Percentiles rank a stretch among this genome's conserved stretches.
phyloP scores from a whole-genome alignment of 345 rosid genomes.

The Aethionema arabicum region DNA sequence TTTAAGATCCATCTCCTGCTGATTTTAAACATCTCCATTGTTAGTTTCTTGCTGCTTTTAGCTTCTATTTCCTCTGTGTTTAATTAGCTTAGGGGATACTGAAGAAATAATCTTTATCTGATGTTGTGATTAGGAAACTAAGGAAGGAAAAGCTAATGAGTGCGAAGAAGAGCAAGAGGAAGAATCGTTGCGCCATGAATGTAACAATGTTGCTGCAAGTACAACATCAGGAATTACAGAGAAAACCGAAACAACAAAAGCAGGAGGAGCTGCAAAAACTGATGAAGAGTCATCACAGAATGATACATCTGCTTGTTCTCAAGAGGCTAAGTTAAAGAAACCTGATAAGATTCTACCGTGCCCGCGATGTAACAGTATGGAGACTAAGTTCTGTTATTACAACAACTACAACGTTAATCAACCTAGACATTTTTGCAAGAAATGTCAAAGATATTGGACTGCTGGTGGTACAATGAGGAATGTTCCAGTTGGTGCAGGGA shows the following conservation, averaged over 20 bases:
- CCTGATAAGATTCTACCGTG: conserved; percentile 85
- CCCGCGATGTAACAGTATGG: conserved; percentile 93
- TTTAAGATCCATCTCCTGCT: neutral
- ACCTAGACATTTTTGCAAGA: conserved; percentile 91
- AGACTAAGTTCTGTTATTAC: conserved; percentile 93
- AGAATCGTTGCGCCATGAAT: conserved; percentile 36
- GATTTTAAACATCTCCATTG: neutral
- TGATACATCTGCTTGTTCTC: conserved; percentile 40
- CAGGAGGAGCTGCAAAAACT: conserved; percentile 28
- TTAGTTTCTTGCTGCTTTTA: conserved; percentile 3
- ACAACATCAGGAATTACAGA: conserved; percentile 36
- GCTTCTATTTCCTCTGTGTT: neutral
- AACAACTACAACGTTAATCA: conserved; percentile 94
- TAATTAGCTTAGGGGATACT: conserved; percentile 9
- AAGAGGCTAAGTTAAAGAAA: conserved; percentile 68
- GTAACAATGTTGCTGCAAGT: conserved; percentile 18
- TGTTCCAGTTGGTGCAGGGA: conserved; percentile 92
- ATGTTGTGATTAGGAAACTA: conserved; percentile 39
- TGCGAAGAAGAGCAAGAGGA: conserved; percentile 34
- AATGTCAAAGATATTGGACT: conserved; percentile 97
- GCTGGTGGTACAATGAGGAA: conserved; percentile 97
- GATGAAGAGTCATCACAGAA: conserved; percentile 48
- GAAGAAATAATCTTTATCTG: neutral
- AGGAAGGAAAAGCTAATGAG: conserved; percentile 40
- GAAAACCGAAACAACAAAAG: conserved; percentile 12